Conservation (phyloP, 257 asterid genomes). For the Forsythia viridissima region DNA sequence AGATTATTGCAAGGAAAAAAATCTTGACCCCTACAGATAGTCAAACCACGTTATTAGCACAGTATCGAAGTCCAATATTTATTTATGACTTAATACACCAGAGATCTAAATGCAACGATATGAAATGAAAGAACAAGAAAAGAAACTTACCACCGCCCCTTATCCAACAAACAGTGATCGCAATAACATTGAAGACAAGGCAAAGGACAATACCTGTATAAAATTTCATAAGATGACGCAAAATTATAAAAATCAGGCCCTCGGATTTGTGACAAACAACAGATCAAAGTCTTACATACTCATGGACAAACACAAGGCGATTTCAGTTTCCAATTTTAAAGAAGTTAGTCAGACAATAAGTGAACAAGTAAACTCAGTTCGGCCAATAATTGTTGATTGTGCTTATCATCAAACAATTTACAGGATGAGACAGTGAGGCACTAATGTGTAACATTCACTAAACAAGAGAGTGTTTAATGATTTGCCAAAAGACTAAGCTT, state of each 20-base stretch:
- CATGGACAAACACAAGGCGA: constrained; percentile 1
- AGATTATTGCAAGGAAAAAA: constrained; percentile 84
- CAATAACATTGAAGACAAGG: constrained; percentile 82
- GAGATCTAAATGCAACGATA: not conserved
- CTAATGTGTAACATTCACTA: not conserved
- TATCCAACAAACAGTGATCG: constrained; percentile 87
- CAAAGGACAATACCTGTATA: constrained; percentile 86
- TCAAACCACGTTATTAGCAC: constrained; percentile 27
- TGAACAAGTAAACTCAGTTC: not conserved
- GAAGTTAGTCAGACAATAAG: not conserved
- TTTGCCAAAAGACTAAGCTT: constrained; percentile 10
- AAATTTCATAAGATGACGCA: constrained; percentile 12
- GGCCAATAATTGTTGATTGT: constrained; percentile 6
- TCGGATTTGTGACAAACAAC: not conserved
- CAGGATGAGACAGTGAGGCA: not conserved
- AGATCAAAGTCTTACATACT: not conserved
- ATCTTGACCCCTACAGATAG: constrained; percentile 74
- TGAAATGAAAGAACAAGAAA: constrained; percentile 13
- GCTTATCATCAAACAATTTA: constrained; percentile 3
- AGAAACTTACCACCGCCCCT: constrained; percentile 77
- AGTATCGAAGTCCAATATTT: not conserved
- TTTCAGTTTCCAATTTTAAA: constrained; percentile 7
- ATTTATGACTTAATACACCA: not conserved
- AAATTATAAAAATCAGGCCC: not conserved
- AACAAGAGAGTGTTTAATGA: constrained; percentile 4